phyloP scores from a whole-genome alignment of 2,329 filamentous ascomycete genomes.

The Pyrenophora tritici-repentis region DNA sequence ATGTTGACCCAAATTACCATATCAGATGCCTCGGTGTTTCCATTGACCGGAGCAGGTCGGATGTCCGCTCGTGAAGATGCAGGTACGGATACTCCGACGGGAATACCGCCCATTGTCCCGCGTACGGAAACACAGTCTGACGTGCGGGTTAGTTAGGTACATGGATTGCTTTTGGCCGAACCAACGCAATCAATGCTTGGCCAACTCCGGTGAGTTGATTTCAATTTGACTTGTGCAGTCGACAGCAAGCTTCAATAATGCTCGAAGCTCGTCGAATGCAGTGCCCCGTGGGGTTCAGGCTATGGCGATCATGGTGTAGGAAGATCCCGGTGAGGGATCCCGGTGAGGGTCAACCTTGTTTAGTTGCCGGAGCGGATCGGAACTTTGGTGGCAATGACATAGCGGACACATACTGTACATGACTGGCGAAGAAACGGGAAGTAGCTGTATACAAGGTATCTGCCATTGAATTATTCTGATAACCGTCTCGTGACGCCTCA shows the following conservation, averaged over 20 bases:
- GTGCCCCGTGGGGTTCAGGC: not conserved
- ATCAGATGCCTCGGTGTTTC: constrained; percentile 6
- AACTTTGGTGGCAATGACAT: constrained; percentile 1
- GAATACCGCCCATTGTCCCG: not conserved
- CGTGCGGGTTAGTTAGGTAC: not conserved
- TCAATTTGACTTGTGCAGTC: no score
- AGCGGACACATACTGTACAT: not conserved
- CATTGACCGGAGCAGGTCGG: constrained; percentile 5
- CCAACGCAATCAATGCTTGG: no score
- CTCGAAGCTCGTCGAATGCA: no score
- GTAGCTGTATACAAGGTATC: constrained; percentile 1
- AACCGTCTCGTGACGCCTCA: constrained; percentile 34
- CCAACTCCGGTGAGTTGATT: no score
- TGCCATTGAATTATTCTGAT: constrained; percentile 14
- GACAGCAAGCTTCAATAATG: no score
- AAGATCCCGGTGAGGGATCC: constrained; percentile 5
- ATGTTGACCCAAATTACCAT: not conserved
- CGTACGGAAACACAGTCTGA: not conserved
- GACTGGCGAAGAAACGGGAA: not conserved
- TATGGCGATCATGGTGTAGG: not conserved
- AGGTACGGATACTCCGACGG: constrained; percentile 8
- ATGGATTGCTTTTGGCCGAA: not conserved
- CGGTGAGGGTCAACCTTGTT: constrained; percentile 1
- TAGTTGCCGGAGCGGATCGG: constrained; percentile 11
- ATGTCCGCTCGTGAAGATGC: constrained; percentile 8